Evolutionary conservation across 1,284 basidiomycete genomes (phyloP).

Genomic region (Pterulicium gracile): DNA sequence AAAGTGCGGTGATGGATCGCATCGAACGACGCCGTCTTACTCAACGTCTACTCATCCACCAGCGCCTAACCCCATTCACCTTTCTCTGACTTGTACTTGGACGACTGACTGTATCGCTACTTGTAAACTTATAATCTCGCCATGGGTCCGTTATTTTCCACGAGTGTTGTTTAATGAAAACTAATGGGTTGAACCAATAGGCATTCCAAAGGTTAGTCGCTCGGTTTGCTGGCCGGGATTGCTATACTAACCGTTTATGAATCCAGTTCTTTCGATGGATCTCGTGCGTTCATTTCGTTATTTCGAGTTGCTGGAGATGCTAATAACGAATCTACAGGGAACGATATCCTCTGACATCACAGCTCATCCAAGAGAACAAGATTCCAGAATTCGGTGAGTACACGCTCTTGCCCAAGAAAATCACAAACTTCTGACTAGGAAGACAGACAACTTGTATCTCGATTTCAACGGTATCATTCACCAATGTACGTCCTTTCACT

Average conservation of each 20-base stretch:
- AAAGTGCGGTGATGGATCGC: too few species aligned
- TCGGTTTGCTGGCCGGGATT: background rate
- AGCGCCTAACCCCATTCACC: too few species aligned
- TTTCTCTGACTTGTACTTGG: too few species aligned
- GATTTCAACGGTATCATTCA: conserved; percentile 99
- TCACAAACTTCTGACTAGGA: background rate
- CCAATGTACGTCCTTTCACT: conserved; percentile 58
- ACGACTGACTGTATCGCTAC: too few species aligned
- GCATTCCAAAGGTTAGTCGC: background rate
- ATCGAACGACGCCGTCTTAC: too few species aligned
- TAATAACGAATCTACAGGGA: conserved; percentile 47
- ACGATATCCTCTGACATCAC: conserved; percentile 96
- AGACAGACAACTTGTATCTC: conserved; percentile 77
- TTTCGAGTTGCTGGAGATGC: background rate
- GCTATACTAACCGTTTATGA: background rate
- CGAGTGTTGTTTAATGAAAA: too few species aligned
- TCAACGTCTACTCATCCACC: too few species aligned
- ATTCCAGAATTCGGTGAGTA: conserved; percentile 84
- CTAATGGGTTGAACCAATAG: too few species aligned
- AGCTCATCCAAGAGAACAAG: conserved; percentile 93
- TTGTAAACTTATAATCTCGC: too few species aligned
- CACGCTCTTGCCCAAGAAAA: too few species aligned
- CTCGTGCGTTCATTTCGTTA: conserved; percentile 1
- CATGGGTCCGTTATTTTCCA: too few species aligned
- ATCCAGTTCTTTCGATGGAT: conserved; percentile 1